Base-by-base conservation (phyloP, 176 grass and related monocot genomes). In the Leersia perrieri region DNA sequence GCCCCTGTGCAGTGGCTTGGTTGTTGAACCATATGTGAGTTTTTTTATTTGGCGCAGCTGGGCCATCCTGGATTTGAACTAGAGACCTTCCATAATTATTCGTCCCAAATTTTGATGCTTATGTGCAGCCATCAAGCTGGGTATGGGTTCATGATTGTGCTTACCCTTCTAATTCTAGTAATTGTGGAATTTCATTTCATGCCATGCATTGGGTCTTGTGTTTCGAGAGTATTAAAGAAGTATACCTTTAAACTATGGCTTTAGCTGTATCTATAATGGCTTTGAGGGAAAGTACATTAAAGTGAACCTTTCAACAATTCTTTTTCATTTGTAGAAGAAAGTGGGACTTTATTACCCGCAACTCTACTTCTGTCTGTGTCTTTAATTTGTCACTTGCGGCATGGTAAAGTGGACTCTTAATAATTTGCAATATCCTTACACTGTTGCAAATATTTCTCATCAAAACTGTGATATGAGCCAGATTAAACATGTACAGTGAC, bases 81-180 rank as follows among this genome's bases (percentile, higher is more conserved):
- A 51, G 47, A 20, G 47, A 20, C 33, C 49, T 71, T 22, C 60
- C 16, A 15, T 33, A 79, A 30, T 11, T 63, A 35, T 16, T 44
- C 73, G 61, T 68, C 79, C 25, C 29, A 68, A 66, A 63, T 8
- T n/a, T 69, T 69, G 36, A 34, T 83, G 36, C 66, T 58, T 5
- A 60, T 63, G 25, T 15, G 9, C 68, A 68, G 9, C 22, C 2
- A 26, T 81, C 33, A 16, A 31, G 27, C 27, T 2, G 14, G 14
- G 60, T 80, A 31, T 16, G 13, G 30, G 53, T 63, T 72, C 15
- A 42, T 53, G 53, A 41, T 63, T 15, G 13, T 71, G n/a, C 18
- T 45, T 62, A 71, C n/a, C 28, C 31, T 63, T 64, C 47, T 51
- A 51, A 7, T 57, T 53, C 18, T 53, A 53, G 47, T 53, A 53